Conservation (phyloP, 768 basidiomycete genomes). For the Pluteus cervinus region DNA sequence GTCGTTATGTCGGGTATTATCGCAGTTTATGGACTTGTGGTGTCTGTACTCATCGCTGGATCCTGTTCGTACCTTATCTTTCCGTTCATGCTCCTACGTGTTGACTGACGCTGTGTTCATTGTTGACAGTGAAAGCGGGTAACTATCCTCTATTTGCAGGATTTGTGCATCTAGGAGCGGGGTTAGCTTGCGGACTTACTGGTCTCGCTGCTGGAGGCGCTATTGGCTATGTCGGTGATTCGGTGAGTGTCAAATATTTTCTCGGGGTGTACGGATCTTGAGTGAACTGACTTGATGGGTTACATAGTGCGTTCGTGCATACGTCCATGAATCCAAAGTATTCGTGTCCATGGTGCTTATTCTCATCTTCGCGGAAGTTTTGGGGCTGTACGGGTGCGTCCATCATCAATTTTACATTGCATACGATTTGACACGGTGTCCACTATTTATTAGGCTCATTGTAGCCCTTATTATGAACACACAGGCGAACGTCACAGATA, state of each 20-base stretch:
- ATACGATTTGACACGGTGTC: neutral
- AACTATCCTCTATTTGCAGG: slow-evolving; percentile 83
- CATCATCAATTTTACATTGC: neutral
- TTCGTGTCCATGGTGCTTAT: slow-evolving; percentile 97
- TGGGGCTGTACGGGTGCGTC: slow-evolving; percentile 80
- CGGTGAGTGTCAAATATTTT: slow-evolving; percentile 46
- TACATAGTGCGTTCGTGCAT: slow-evolving; percentile 80
- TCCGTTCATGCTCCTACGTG: neutral
- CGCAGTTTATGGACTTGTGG: slow-evolving; percentile 94
- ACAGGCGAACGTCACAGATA: slow-evolving; percentile 42
- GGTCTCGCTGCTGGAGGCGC: slow-evolving; percentile 93
- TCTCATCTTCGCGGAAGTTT: slow-evolving; percentile 86
- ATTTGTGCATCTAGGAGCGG: slow-evolving; percentile 89
- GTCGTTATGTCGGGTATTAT: slow-evolving; percentile 99
- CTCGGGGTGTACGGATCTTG: neutral
- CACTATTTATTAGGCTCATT: slow-evolving; percentile 47
- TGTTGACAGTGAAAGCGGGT: slow-evolving; percentile 46
- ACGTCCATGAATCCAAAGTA: slow-evolving; percentile 83
- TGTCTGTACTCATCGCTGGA: slow-evolving; percentile 88
- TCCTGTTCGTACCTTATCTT: slow-evolving; percentile 26
- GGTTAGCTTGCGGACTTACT: slow-evolving; percentile 85
- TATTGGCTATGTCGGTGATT: slow-evolving; percentile 90
- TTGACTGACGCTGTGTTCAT: slow-evolving; percentile 10
- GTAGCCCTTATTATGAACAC: slow-evolving; percentile 93
- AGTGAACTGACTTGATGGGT: neutral